Evolutionary conservation across 805 yeast genomes (phyloP).

Genomic region (Ogataea methanolica): DNA sequence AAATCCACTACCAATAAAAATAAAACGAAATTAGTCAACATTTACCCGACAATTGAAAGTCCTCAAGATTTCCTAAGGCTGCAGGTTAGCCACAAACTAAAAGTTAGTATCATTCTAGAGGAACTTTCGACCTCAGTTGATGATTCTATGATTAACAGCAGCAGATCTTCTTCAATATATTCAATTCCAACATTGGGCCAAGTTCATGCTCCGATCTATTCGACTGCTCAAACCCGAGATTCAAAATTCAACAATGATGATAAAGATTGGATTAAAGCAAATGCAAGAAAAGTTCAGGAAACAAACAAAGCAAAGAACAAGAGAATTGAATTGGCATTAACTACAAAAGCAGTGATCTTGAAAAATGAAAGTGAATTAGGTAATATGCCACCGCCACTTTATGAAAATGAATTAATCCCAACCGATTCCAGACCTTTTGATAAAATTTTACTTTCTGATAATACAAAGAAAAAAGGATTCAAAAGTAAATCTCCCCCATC

Average conservation of each 20-base stretch:
- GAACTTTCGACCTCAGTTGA: neutral
- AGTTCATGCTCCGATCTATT: neutral
- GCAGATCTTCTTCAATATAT: neutral
- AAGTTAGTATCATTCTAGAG: constrained; percentile 4
- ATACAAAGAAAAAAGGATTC: no score
- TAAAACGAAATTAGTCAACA: neutral
- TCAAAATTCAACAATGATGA: neutral
- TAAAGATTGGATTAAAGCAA: constrained; percentile 13
- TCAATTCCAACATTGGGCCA: neutral
- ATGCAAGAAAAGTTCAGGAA: constrained; percentile 20
- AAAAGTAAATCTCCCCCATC: no score
- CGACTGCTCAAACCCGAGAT: neutral
- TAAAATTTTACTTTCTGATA: no score
- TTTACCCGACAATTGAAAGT: constrained; percentile 21
- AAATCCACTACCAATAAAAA: neutral
- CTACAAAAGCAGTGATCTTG: constrained; percentile 15
- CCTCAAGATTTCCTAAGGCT: constrained; percentile 12
- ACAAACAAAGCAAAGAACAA: neutral
- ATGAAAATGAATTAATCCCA: constrained; percentile 3
- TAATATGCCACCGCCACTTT: constrained; percentile 18
- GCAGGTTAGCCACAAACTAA: constrained; percentile 20
- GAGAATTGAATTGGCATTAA: constrained; percentile 22
- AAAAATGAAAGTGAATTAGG: constrained; percentile 19
- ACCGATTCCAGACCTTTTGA: no score
- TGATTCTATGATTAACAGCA: no score